These are phyloP conservation scores for Anisodus tanguticus DNA, from an alignment of 257 asterid species.

Conservation along the genomic window DNA sequence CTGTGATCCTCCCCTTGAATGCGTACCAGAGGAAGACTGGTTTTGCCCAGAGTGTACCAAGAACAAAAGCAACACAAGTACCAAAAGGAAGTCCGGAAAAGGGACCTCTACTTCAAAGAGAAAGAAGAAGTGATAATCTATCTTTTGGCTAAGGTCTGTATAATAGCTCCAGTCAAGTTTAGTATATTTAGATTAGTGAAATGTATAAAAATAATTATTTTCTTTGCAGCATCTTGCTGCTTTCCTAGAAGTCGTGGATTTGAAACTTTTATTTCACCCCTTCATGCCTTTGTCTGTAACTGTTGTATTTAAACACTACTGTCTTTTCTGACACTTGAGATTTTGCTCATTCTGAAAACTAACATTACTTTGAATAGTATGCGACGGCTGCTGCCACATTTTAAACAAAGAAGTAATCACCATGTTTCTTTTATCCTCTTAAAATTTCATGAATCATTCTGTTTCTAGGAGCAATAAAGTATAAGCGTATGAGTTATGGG, in stretches of 20 bases:
- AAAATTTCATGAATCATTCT: too few species aligned
- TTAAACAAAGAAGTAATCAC: neutral
- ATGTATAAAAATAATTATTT: slow-evolving; percentile 7
- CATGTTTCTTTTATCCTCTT: too few species aligned
- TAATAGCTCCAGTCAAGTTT: neutral
- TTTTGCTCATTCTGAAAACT: neutral
- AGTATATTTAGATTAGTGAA: slow-evolving; percentile 25
- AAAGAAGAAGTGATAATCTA: neutral
- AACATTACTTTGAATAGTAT: neutral
- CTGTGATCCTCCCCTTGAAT: slow-evolving; percentile 74
- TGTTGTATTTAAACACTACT: neutral
- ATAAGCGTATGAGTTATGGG: too few species aligned
- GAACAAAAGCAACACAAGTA: slow-evolving; percentile 6
- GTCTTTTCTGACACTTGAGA: neutral
- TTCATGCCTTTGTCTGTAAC: neutral
- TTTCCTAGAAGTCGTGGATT: neutral
- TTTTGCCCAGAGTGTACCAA: slow-evolving; percentile 47
- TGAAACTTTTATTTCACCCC: slow-evolving; percentile 12
- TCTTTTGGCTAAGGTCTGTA: neutral
- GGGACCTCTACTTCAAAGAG: slow-evolving; percentile 10
- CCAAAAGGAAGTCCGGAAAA: slow-evolving; percentile 17
- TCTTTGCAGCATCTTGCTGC: slow-evolving; percentile 1
- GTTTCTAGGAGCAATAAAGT: too few species aligned
- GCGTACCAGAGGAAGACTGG: slow-evolving; percentile 81
- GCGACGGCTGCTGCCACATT: neutral